Conservation (phyloP, 1,284 basidiomycete genomes). For the Papiliotrema flavescens region DNA sequence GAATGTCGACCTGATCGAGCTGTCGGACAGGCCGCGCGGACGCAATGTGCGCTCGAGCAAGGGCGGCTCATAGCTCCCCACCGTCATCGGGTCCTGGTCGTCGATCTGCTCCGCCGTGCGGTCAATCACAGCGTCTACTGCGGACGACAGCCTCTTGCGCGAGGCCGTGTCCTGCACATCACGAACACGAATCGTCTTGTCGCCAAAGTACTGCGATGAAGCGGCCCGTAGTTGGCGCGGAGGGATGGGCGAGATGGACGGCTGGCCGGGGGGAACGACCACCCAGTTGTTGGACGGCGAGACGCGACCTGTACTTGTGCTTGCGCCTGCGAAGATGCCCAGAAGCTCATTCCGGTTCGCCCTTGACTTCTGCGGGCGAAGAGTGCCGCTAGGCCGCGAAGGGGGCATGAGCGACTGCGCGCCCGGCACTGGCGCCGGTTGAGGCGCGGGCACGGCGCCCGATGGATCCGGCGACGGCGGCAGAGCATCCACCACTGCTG, state of each 20-base stretch:
- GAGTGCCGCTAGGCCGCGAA: constrained; percentile 7
- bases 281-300: constrained; percentile 7
- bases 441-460: not conserved
- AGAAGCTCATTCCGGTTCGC: constrained; percentile 42
- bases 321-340: constrained; percentile 81
- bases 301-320: constrained; percentile 53
- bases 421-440: not conserved
- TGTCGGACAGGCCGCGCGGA: constrained; percentile 78
- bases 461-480: constrained; percentile 8
- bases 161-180: constrained; percentile 3
- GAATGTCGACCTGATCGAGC: constrained; percentile 78
- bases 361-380: constrained; percentile 26
- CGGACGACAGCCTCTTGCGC: constrained; percentile 55
- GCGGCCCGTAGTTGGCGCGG: constrained; percentile 23
- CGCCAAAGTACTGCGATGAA: constrained; percentile 33
- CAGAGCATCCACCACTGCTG: constrained; percentile 52
- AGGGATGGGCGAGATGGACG: not conserved
- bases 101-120: constrained; percentile 47
- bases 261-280: not conserved
- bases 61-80: constrained; percentile 40
- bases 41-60: constrained; percentile 64
- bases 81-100: constrained; percentile 25
- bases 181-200: constrained; percentile 13
- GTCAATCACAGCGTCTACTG: constrained; percentile 75
- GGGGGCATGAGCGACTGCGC: not conserved